phyloP scores from a whole-genome alignment of 2,329 filamentous ascomycete species.

The Emergomyces africanus region DNA sequence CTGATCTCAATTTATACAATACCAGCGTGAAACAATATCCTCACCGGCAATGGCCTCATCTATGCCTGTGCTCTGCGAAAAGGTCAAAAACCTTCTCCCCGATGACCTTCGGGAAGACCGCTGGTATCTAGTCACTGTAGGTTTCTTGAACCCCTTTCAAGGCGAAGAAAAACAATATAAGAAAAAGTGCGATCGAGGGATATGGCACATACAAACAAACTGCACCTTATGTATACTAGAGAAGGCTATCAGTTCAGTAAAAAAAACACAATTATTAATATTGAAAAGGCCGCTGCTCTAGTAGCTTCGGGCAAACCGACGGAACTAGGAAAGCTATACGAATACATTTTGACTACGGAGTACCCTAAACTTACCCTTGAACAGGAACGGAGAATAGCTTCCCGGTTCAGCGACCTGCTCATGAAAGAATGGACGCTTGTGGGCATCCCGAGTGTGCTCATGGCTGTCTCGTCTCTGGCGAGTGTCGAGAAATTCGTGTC shows the following conservation, averaged over 20 bases:
- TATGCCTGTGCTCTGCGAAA: conserved; percentile 11
- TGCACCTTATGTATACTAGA: background rate
- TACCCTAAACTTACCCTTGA: conserved; percentile 6
- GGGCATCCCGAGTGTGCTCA: conserved; percentile 21
- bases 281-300: conserved; percentile 15
- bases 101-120: conserved; percentile 50
- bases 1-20: background rate
- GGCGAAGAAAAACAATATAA: background rate
- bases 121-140: conserved; percentile 33
- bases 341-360: conserved; percentile 13
- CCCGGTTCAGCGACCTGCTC: conserved; percentile 17
- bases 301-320: conserved; percentile 15
- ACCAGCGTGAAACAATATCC: background rate
- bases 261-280: background rate
- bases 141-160: conserved; percentile 17
- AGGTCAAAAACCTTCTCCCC: conserved; percentile 15
- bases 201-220: background rate
- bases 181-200: background rate
- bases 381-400: conserved; percentile 10
- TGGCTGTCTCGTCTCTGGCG: conserved; percentile 18
- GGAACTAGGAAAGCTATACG: conserved; percentile 18
- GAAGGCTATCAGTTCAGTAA: background rate
- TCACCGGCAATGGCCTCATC: background rate
- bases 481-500: conserved; percentile 14
- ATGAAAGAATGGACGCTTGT: conserved; percentile 22